Evolutionary conservation across 306 rosid species (phyloP), one percentile per base, ranked within the genome.

Genomic region (Sechiopsis laciniata): DNA sequence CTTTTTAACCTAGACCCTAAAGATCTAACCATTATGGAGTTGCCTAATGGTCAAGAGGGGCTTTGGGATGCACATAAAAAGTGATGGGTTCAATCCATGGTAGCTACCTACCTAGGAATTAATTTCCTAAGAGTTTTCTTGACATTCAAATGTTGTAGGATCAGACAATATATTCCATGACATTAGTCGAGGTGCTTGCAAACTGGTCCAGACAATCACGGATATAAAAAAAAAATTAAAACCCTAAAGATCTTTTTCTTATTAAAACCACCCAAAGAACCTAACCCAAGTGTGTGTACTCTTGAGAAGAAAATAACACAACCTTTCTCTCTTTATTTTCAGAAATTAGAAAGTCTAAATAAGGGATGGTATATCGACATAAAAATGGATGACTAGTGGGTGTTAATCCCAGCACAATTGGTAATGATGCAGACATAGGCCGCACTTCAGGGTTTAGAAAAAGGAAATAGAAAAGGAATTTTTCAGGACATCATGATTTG

Each of bases 311-410:
- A 12, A 1, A 17, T 56, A 17, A 21, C 6, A 21, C 2, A 20
- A 59, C 0, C 17, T n/a, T n/a, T 65, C 40, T 3, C 19, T 3
- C 45, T n/a, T 11, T 65, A n/a, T 66, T 10, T 46, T 2, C 10
- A 68, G 73, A 68, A 68, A 67, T 45, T 67, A 8, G 16, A 0
- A 66, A 5, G 56, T 68, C 3, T 2, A 3, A 68, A 48, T n/a
- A 66, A 45, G 8, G 45, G 45, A 37, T 42, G 12, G 1, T 37
- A 37, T 19, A 10, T 46, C 16, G 11, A 17, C 75, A 26, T 42
- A 65, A 65, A 37, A 3, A 65, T 4, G 60, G 24, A 71, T 53
- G 75, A 9, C 57, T n/a, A 42, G 37, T 65, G 51, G 72, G 55
- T 45, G 55, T 35, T 15, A 17, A 71, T 29, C 37, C 75, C 75